Base-by-base conservation (phyloP, 148 eudicot species). In the Fagopyrum homotropicum region DNA sequence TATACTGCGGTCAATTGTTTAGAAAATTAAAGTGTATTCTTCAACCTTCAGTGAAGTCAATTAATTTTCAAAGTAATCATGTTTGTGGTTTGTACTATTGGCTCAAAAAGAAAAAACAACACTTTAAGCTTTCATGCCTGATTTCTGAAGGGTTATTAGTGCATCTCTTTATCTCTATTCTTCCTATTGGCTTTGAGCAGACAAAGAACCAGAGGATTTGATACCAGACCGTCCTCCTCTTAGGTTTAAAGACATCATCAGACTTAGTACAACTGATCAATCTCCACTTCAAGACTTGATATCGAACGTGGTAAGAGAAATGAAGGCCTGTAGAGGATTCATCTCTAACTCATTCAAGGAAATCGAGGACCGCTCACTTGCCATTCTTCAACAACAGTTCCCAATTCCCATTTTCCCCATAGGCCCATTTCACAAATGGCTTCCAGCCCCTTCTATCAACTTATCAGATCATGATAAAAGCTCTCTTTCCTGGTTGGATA, bases 401-500 rank as follows among this genome's bases (percentile, higher is more conserved):
- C 60, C 78, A 22, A 76, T 72, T 12, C 81, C 81, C 5, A 30
- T 83, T 57, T 85, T 82, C 72, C 70, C 80, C 6, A 59, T 85
- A 15, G 88, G 88, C 29, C 85, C 85, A 22, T 72, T 85, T 46
- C 82, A 82, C 56, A 79, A 77, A 45, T 4, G 45, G 35, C 11
- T 73, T 1, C 68, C 57, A 43, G 51, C 64, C 35, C 75, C 72
- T 17, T 68, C 81, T 8, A 64, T 26, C 14, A 86, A 75, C 75
- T 46, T 77, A 40, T 45, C 52, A 69, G 66, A 4, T 17, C 29
- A 60, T 14, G 89, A 86, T 63, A 73, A 59, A 47, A 72, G 78
- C 64, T 66, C 70, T 43, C 74, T 82, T 7, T 76, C 85, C 26
- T 86, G 89, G 89, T 76, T 86, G 29, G 70, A 86, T 60, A 82